Evolutionary conservation across 164 flowering plant species (phyloP).

Genomic region (Protea cynaroides): DNA sequence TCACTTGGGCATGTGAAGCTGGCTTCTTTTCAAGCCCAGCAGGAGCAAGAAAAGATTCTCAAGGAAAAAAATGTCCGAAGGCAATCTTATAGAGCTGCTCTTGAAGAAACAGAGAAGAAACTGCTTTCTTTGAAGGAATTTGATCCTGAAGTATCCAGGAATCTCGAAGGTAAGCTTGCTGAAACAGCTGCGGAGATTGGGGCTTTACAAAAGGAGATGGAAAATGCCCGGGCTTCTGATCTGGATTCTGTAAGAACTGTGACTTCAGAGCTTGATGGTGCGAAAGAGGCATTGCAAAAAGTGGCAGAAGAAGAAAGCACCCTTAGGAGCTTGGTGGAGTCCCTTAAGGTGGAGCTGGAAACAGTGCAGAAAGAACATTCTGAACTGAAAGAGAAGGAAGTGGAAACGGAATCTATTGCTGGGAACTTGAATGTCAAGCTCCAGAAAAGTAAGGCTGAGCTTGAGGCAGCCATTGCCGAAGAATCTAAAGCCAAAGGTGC

Average conservation of each 20-base stretch:
- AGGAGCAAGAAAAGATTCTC: slow-evolving; percentile 52
- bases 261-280: slow-evolving; percentile 68
- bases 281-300: slow-evolving; percentile 68
- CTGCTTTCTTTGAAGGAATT: slow-evolving; percentile 47
- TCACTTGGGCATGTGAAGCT: slow-evolving; percentile 55
- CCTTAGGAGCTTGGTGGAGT: slow-evolving; percentile 50
- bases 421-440: slow-evolving; percentile 74
- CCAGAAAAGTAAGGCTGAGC: slow-evolving; percentile 59
- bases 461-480: slow-evolving; percentile 53
- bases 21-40: slow-evolving; percentile 51
- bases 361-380: slow-evolving; percentile 67
- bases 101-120: slow-evolving; percentile 56
- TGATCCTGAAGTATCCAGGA: slow-evolving; percentile 39
- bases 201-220: slow-evolving; percentile 46
- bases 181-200: slow-evolving; percentile 45
- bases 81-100: slow-evolving; percentile 41
- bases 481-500: slow-evolving; percentile 55
- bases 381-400: slow-evolving; percentile 70
- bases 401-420: slow-evolving; percentile 68
- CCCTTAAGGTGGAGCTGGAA: slow-evolving; percentile 69
- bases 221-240: slow-evolving; percentile 53
- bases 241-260: slow-evolving; percentile 55
- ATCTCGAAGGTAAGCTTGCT: slow-evolving; percentile 48
- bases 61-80: slow-evolving; percentile 56
- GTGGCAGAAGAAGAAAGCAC: slow-evolving; percentile 72